Evolutionary conservation across 306 rosid genomes (phyloP).

Genomic region (Macrotyloma uniflorum): DNA sequence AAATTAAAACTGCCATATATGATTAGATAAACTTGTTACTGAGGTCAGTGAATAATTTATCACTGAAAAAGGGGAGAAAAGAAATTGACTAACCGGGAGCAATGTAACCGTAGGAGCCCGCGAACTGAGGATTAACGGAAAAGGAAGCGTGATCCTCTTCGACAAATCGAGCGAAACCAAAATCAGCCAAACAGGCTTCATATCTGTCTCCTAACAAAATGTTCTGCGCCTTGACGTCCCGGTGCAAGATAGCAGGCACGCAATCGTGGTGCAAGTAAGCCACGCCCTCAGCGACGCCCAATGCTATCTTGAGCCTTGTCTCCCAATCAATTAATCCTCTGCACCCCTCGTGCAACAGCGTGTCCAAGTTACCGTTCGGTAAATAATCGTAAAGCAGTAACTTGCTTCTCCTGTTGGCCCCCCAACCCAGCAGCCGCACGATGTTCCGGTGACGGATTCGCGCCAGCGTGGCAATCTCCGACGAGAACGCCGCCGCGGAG

Average conservation of each 20-base stretch:
- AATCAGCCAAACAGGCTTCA: slow-evolving; percentile 90
- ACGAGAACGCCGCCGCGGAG: slow-evolving; percentile 77
- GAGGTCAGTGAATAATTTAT: not conserved
- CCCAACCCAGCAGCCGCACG: slow-evolving; percentile 88
- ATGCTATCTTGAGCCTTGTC: slow-evolving; percentile 82
- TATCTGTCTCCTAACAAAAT: slow-evolving; percentile 74
- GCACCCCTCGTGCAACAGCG: slow-evolving; percentile 70
- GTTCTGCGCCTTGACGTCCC: slow-evolving; percentile 84
- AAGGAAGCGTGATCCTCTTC: slow-evolving; percentile 70
- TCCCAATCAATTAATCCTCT: slow-evolving; percentile 84
- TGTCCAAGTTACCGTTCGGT: slow-evolving; percentile 67
- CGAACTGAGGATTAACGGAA: slow-evolving; percentile 71
- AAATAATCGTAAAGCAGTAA: slow-evolving; percentile 73
- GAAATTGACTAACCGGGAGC: slow-evolving; percentile 70
- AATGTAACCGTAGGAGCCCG: slow-evolving; percentile 95
- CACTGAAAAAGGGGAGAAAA: not conserved
- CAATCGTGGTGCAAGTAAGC: slow-evolving; percentile 93
- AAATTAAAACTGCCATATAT: not conserved
- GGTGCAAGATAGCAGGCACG: slow-evolving; percentile 91
- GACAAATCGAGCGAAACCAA: slow-evolving; percentile 82
- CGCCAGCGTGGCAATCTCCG: slow-evolving; percentile 85
- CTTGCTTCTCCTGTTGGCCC: slow-evolving; percentile 71
- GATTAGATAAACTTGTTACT: not conserved
- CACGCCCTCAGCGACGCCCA: slow-evolving; percentile 83
- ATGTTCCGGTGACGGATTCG: slow-evolving; percentile 90